Evolutionary conservation across 2,329 filamentous ascomycete genomes (phyloP), one percentile per base, ranked within the genome.

Genomic region (Plectosphaerella plurivora): DNA sequence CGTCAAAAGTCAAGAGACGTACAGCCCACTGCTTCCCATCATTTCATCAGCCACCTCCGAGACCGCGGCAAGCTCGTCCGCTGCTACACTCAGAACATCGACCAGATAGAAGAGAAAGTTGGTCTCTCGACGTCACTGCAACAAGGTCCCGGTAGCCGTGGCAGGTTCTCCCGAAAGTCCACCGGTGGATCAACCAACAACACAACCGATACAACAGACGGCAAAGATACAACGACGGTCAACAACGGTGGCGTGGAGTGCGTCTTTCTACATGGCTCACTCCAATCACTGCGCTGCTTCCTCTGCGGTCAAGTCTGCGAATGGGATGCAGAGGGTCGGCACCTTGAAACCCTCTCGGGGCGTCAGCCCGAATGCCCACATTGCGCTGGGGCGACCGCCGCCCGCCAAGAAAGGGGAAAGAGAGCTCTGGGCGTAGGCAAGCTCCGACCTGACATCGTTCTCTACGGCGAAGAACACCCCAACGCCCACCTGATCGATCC

Each of bases 31-130:
- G 73, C 74, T 16, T 86, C 83, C 1, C 86, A 90, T 67, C 80
- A 79, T 51, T 89, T 90, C 63, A 85, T 90, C 58, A 78, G 81
- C 44, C 79, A 83, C 35, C 73, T 90, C 5, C 77, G 84, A 45
- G 84, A 89, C 61, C 77, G 81, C 4, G 83, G 85, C 4, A 86
- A 87, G 57, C 73, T 90, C 5, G 83, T 88, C 33, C 74, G 86
- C 39, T 88, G 86, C 60, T 90, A 90, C 60, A 89, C 86, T 0
- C 86, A 90, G 59, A 90, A 89, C 57, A 89, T 90, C 57, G 86
- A 90, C 59, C 82, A 84, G 55, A 81, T 90, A 7, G 87, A 90
- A 63, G 82, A 85, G 61, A 83, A 86, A 52, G 84, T 88, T 44
- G 86, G 86, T 4, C 71, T 89, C 4, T 81, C 77, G 15, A 87